These are phyloP conservation scores for Hymenoscyphus fructigenus DNA, from an alignment of 2,329 filamentous ascomycete species.

Conservation along the genomic window DNA sequence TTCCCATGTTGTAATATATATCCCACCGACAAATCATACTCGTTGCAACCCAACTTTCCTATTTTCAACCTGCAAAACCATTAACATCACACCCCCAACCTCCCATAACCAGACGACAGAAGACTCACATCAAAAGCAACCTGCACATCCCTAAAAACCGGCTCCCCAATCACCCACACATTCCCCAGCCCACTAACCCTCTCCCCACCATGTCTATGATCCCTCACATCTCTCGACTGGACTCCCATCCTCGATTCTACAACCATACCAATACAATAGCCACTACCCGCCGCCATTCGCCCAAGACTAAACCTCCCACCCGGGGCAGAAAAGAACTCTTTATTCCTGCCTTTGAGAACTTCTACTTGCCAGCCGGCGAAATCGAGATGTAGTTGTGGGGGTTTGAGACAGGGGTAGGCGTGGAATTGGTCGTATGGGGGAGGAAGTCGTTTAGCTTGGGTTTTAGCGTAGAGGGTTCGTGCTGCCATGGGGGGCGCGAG, in stretches of 20 bases:
- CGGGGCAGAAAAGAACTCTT: constrained; percentile 17
- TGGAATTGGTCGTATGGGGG: constrained; percentile 27
- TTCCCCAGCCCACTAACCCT: constrained; percentile 22
- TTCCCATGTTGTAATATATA: background rate
- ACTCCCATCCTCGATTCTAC: constrained; percentile 25
- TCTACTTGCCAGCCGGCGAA: constrained; percentile 22
- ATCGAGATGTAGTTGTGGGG: constrained; percentile 25
- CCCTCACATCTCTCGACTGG: background rate
- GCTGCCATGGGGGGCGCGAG: constrained; percentile 25
- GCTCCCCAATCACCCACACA: constrained; percentile 29
- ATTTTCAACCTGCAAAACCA: background rate
- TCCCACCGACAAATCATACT: background rate
- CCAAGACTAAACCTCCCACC: constrained; percentile 27
- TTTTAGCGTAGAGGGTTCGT: constrained; percentile 23
- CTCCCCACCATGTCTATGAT: background rate
- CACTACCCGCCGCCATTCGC: constrained; percentile 24
- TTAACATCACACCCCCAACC: background rate
- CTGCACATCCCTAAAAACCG: constrained; percentile 30
- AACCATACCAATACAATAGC: constrained; percentile 26
- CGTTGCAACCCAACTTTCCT: background rate
- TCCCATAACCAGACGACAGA: background rate
- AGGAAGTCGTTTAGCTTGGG: constrained; percentile 22
- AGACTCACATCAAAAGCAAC: constrained; percentile 28
- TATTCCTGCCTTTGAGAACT: constrained; percentile 22
- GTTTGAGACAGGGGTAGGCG: constrained; percentile 27